phyloP scores from a whole-genome alignment of 1,139 yeast genomes.

The Pichia inconspicua region DNA sequence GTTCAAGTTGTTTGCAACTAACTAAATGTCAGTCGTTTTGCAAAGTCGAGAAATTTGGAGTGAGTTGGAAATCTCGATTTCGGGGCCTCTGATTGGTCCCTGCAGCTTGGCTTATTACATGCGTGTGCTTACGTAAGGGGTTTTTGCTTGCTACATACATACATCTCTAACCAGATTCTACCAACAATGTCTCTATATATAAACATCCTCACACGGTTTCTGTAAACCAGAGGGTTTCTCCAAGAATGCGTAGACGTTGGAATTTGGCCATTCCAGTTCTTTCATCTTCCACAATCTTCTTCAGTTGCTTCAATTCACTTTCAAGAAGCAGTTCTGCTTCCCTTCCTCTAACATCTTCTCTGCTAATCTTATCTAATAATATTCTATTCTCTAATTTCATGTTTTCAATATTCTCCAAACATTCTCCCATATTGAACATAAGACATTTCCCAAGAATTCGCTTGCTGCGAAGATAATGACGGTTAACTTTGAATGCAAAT shows the following conservation, averaged over 20 bases:
- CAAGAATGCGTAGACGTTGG: slow-evolving; percentile 45
- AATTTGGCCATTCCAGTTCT: slow-evolving; percentile 45
- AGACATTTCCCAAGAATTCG: slow-evolving; percentile 40
- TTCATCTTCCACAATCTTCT: slow-evolving; percentile 52
- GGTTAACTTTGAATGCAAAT: slow-evolving; percentile 53
- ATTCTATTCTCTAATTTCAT: slow-evolving; percentile 58
- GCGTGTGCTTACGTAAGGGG: neutral
- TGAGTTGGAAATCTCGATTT: neutral
- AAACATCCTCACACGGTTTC: slow-evolving; percentile 5
- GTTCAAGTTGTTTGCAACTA: neutral
- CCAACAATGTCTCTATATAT: neutral
- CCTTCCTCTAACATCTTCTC: slow-evolving; percentile 84
- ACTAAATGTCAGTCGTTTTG: neutral
- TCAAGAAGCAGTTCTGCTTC: slow-evolving; percentile 69
- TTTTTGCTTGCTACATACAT: too few relatives aligned
- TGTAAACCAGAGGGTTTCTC: slow-evolving; percentile 42
- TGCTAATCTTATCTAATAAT: slow-evolving; percentile 67
- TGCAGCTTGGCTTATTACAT: too few relatives aligned
- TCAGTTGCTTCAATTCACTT: slow-evolving; percentile 66
- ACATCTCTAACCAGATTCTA: too few relatives aligned
- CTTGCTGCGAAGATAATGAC: slow-evolving; percentile 34
- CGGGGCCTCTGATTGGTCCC: slow-evolving; percentile 1
- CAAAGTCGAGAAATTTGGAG: neutral
- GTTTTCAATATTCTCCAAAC: slow-evolving; percentile 46
- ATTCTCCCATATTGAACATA: slow-evolving; percentile 62